Evolutionary conservation across 768 basidiomycete species (phyloP), one percentile per base, ranked within the genome.

Genomic region (Suillus discolor): DNA sequence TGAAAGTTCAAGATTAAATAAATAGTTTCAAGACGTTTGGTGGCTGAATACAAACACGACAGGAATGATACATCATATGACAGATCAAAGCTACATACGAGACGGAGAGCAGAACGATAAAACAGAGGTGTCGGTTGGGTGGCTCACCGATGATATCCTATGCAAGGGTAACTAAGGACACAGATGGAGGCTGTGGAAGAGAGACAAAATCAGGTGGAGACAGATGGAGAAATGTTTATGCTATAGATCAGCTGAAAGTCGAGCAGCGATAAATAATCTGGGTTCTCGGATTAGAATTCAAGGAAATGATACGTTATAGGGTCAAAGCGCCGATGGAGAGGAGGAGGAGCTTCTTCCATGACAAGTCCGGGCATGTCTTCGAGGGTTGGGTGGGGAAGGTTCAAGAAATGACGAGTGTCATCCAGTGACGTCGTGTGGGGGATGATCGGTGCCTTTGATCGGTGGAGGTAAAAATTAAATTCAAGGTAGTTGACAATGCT

Each of bases 391-490:
- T 90, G 81, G 2, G 92, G 91, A 13, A 92, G 84, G 63, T 89
- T 89, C 54, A 92, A 83, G 79, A 95, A 95, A 75, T 96, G 92
- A 13, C 93, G 89, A 25, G 91, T 94, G 73, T 95, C 94, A 67
- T 94, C 93, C 38, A 87, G 79, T 9, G 90, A 89, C 9, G 90
- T 85, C 1, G 91, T 90, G 67, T 90, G 87, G 2, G 94, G 94
- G 65, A 94, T 87, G 71, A 95, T 95, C 28, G 93, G 93, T 45
- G 94, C 93, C 93, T 94, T 70, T 51, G 57, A 69, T 49, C 25
- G 64, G 63, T 63, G 62, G 45, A 63, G 64, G 70, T 36, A 69
- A 62, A 31, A 49, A 54, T 6, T 61, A 55, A 51, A n/a, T 62
- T 51, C 59, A 12, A 45, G 36, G 41, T 31, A 38, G 65, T 38